Conservation (phyloP, 1,139 yeast genomes). For the Pichia terricola region DNA sequence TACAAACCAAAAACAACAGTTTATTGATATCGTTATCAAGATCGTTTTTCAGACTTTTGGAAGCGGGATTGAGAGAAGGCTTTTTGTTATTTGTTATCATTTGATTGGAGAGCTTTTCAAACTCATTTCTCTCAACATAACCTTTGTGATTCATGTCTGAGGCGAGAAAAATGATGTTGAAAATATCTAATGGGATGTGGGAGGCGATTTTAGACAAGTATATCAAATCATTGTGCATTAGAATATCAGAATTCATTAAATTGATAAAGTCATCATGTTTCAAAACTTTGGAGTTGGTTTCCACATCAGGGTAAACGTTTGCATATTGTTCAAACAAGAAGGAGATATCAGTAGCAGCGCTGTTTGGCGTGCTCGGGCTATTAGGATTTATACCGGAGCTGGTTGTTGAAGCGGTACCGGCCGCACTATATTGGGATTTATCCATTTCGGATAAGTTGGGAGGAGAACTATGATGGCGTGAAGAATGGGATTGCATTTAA, state of each 20-base stretch:
- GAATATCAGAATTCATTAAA: conserved; percentile 13
- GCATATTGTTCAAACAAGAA: conserved; percentile 14
- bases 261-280: conserved; percentile 20
- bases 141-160: conserved; percentile 60
- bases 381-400: too few species aligned
- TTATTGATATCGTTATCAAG: conserved; percentile 39
- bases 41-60: background rate
- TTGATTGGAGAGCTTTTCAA: conserved; percentile 47
- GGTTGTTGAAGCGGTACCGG: background rate
- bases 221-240: conserved; percentile 14
- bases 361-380: background rate
- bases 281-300: conserved; percentile 12
- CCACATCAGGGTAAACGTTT: conserved; percentile 16
- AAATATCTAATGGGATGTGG: conserved; percentile 22
- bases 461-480: too few species aligned
- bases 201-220: conserved; percentile 19
- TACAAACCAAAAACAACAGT: conserved; percentile 30
- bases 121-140: conserved; percentile 48
- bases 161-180: conserved; percentile 49
- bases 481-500: too few species aligned
- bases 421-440: too few species aligned
- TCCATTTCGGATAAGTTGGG: too few species aligned
- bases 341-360: background rate
- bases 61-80: too few species aligned
- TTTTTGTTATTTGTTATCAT: conserved; percentile 29